These are phyloP conservation scores for Oenanthe javanica DNA, from an alignment of 140 eudicot genomes.

Conservation along the genomic window DNA sequence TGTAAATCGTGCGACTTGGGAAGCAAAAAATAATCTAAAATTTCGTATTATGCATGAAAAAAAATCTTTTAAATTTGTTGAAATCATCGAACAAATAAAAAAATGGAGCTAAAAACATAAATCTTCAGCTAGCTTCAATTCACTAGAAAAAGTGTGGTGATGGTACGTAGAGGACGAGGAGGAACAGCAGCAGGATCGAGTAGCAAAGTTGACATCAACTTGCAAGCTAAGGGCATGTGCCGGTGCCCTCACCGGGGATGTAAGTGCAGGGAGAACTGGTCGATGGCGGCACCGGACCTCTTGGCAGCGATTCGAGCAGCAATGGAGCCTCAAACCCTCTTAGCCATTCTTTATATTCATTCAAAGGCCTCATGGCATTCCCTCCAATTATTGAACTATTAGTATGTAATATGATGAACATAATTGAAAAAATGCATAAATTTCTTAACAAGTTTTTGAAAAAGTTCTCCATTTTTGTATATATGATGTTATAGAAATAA, in stretches of 20 bases:
- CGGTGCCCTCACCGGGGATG: slow-evolving; percentile 19
- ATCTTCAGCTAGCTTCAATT: background rate
- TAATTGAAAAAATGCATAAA: background rate
- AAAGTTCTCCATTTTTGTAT: background rate
- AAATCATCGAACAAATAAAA: background rate
- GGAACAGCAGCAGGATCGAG: background rate
- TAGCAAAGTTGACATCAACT: slow-evolving; percentile 1
- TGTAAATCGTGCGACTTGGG: background rate
- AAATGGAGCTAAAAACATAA: too few species aligned
- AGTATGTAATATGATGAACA: background rate
- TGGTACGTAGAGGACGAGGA: too few species aligned
- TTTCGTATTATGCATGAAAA: background rate
- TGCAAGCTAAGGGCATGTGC: slow-evolving; percentile 1
- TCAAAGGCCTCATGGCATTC: slow-evolving; percentile 14
- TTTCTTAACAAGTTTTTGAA: background rate
- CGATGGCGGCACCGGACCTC: slow-evolving; percentile 29
- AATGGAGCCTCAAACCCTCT: background rate
- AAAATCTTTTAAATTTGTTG: too few species aligned
- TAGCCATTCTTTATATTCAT: slow-evolving; percentile 13
- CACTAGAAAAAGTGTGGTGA: too few species aligned
- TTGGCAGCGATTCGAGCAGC: slow-evolving; percentile 20
- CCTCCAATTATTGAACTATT: background rate
- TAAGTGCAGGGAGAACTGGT: slow-evolving; percentile 29
- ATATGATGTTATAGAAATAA: background rate
- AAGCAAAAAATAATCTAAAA: background rate